phyloP scores from a whole-genome alignment of 2,329 filamentous ascomycete genomes.

The Bipolaris cookei region DNA sequence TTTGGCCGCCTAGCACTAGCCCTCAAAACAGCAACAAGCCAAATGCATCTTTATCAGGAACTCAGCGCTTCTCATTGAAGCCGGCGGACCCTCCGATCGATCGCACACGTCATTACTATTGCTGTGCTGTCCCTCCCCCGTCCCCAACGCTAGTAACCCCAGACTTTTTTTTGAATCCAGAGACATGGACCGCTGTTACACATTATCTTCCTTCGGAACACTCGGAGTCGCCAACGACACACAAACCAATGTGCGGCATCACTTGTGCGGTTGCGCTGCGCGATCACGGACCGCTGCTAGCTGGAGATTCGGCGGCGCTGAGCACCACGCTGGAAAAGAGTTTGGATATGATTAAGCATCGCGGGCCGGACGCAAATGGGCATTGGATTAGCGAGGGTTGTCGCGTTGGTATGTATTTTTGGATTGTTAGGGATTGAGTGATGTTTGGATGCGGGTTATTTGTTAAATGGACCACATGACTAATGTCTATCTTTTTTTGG shows the following conservation, averaged over 20 bases:
- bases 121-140: no score
- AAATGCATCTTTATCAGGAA: constrained; percentile 11
- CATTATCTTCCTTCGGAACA: neutral
- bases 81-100: no score
- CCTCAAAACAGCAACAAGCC: constrained; percentile 13
- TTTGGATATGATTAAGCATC: constrained; percentile 48
- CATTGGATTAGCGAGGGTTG: constrained; percentile 55
- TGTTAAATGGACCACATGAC: constrained; percentile 10
- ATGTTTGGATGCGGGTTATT: neutral
- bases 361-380: constrained; percentile 56
- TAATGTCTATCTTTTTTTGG: constrained; percentile 3
- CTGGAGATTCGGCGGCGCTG: constrained; percentile 6
- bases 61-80: constrained; percentile 2
- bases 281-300: constrained; percentile 18
- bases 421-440: neutral
- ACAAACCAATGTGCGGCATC: constrained; percentile 22
- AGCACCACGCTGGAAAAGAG: constrained; percentile 21
- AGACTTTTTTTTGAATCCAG: neutral
- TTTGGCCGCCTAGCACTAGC: neutral
- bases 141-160: neutral
- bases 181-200: constrained; percentile 1
- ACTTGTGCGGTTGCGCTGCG: constrained; percentile 23
- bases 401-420: constrained; percentile 47
- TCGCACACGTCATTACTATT: constrained; percentile 7
- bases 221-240: neutral